Percentiles rank a stretch among this genome's conserved stretches.
phyloP scores from a whole-genome alignment of 192 early-diverging fungal species.

The Backusella tarrabulga region DNA sequence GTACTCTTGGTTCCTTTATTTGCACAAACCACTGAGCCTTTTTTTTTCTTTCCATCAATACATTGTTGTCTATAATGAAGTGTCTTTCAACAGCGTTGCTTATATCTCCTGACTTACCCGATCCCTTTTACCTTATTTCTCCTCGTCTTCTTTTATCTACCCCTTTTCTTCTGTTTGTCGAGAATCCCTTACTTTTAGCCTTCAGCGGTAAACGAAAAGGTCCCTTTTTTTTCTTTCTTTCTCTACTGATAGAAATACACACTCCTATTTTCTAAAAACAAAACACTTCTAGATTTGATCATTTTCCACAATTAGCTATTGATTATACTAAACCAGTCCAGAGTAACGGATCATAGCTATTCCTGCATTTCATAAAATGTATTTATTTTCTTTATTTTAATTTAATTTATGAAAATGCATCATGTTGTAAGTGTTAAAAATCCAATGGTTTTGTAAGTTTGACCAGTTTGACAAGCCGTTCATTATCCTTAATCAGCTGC shows the following conservation, averaged over 20 bases:
- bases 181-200: not conserved
- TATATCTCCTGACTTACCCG: not conserved
- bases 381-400: too few relatives aligned
- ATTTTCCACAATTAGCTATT: too few relatives aligned
- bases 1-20: not conserved
- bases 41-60: not conserved
- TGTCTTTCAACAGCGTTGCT: not conserved
- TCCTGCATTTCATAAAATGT: too few relatives aligned
- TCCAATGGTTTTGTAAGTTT: conserved; percentile 48
- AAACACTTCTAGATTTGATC: not conserved
- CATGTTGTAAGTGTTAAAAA: not conserved
- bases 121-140: not conserved
- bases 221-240: too few relatives aligned
- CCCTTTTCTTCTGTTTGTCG: not conserved
- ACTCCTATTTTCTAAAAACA: not conserved
- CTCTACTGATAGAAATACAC: not conserved
- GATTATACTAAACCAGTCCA: too few relatives aligned
- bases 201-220: not conserved
- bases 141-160: not conserved
- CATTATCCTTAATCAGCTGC: conserved; percentile 48
- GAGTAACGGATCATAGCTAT: too few relatives aligned
- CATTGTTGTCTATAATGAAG: not conserved
- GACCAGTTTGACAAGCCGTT: conserved; percentile 40
- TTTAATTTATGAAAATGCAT: too few relatives aligned
- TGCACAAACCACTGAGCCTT: not conserved